Conservation (phyloP, 2,329 filamentous ascomycete species). For the Paecilomyces sp. region DNA sequence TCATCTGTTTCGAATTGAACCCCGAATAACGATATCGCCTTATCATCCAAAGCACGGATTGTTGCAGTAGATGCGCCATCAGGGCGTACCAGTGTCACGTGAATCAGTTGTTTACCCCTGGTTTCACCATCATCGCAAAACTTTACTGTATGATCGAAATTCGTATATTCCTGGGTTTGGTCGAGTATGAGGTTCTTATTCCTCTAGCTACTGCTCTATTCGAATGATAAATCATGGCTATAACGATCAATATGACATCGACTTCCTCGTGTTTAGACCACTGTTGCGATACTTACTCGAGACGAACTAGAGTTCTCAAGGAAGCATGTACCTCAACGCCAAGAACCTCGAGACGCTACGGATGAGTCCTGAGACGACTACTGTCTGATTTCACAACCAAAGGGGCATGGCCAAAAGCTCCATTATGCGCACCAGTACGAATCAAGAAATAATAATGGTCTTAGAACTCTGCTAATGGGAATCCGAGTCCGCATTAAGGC, state of each 20-base stretch:
- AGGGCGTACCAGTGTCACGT: not conserved
- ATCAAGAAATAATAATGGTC: not conserved
- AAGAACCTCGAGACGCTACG: constrained; percentile 32
- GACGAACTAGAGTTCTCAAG: not conserved
- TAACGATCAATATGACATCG: not conserved
- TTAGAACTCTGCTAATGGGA: not conserved
- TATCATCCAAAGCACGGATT: not conserved
- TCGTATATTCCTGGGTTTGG: not conserved
- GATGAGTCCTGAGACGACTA: not conserved
- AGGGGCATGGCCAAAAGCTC: not conserved
- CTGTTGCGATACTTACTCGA: not conserved
- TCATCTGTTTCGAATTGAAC: not conserved
- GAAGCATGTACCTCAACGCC: constrained; percentile 9
- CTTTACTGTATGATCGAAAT: not conserved
- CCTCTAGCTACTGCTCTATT: too few relatives aligned
- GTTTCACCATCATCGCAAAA: not conserved
- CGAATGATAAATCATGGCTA: too few relatives aligned
- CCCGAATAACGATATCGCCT: not conserved
- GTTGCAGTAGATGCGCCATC: not conserved
- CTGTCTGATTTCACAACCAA: not conserved
- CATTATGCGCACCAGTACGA: not conserved
- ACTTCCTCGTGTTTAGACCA: not conserved
- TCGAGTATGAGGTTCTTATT: not conserved
- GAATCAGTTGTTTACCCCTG: not conserved
- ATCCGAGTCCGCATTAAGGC: not conserved